A percentile compares a stretch with the other conserved stretches of the same genome.
phyloP scores from a whole-genome alignment of 148 eudicot species.

The Rhododendron vialii region DNA sequence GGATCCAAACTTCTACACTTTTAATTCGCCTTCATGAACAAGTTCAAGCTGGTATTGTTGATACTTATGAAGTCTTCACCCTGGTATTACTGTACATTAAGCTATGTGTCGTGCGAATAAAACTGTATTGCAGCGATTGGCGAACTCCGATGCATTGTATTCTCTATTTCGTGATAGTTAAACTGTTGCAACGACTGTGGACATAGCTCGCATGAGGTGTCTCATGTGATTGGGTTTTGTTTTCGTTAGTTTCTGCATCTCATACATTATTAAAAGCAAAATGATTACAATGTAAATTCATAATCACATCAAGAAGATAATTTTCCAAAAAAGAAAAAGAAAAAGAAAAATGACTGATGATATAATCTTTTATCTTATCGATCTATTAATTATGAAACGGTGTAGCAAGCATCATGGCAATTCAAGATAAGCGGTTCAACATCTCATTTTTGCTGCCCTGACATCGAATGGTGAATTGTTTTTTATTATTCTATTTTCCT shows the following conservation, averaged over 20 bases:
- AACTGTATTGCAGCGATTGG: not conserved
- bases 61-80: not conserved
- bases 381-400: not conserved
- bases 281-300: too few species aligned
- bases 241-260: not conserved
- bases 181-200: not conserved
- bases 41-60: not conserved
- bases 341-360: too few species aligned
- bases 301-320: too few species aligned
- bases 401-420: not conserved
- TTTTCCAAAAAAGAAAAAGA: too few species aligned
- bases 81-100: not conserved
- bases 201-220: not conserved
- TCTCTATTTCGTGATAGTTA: not conserved
- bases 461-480: not conserved
- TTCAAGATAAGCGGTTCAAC: not conserved
- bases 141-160: not conserved
- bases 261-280: too few species aligned
- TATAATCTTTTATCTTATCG: not conserved
- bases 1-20: not conserved
- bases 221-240: not conserved
- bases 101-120: not conserved
- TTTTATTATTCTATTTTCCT: not conserved
- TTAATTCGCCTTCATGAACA: not conserved
- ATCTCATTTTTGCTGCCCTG: not conserved